phyloP scores from a whole-genome alignment of 306 rosid genomes.

The Herpetospermum pedunculosum region DNA sequence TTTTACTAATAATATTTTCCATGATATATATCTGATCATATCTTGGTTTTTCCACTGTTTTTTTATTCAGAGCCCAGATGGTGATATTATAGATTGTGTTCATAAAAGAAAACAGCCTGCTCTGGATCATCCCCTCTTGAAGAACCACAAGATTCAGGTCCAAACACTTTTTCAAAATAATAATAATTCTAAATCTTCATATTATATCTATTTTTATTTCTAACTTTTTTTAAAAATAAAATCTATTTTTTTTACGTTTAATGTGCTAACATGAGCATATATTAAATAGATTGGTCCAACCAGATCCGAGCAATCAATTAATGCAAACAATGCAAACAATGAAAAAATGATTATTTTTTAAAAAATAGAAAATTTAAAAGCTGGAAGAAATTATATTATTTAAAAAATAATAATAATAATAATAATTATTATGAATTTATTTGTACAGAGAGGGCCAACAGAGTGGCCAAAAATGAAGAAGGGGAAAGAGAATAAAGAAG shows the following conservation, averaged over 20 bases:
- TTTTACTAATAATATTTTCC: background rate
- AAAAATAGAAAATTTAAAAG: too few species aligned
- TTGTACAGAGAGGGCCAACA: slow-evolving; percentile 41
- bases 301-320: too few species aligned
- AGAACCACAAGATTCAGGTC: slow-evolving; percentile 45
- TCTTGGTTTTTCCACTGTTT: background rate
- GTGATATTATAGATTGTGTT: slow-evolving; percentile 39
- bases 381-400: too few species aligned
- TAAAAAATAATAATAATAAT: too few species aligned
- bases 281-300: too few species aligned
- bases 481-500: slow-evolving; percentile 6
- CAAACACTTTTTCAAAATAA: background rate
- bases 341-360: too few species aligned
- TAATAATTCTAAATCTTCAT: background rate
- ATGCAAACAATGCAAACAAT: too few species aligned
- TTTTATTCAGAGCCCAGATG: slow-evolving; percentile 53
- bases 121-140: slow-evolving; percentile 37
- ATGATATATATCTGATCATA: background rate
- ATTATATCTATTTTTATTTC: too few species aligned
- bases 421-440: background rate
- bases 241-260: too few species aligned
- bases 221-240: too few species aligned
- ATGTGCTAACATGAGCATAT: too few species aligned
- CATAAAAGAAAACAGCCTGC: slow-evolving; percentile 42
- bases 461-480: slow-evolving; percentile 36